Percentiles rank a stretch among this genome's conserved stretches.
Conservation (phyloP, 2,329 filamentous ascomycete genomes). For the Endothia cerciana region DNA sequence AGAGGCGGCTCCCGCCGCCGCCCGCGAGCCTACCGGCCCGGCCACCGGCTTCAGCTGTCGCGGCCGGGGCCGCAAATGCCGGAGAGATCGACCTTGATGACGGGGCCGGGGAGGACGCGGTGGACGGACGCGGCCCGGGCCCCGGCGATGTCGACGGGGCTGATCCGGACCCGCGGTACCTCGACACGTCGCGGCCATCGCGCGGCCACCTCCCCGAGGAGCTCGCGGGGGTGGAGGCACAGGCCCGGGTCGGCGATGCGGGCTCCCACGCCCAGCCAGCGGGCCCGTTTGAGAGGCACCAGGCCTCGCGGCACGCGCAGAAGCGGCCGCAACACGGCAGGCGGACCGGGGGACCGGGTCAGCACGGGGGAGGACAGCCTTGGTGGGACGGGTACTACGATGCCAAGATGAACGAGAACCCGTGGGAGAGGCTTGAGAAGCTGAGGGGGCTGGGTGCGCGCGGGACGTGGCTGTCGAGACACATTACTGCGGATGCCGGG, state of each 20-base stretch:
- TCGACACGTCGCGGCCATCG: constrained; percentile 40
- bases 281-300: constrained; percentile 22
- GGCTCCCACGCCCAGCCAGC: not conserved
- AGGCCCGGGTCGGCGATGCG: constrained; percentile 31
- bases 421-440: constrained; percentile 66
- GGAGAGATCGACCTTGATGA: constrained; percentile 51
- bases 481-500: not conserved
- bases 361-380: constrained; percentile 5
- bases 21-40: constrained; percentile 30
- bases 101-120: constrained; percentile 26
- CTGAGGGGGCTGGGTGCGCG: constrained; percentile 46
- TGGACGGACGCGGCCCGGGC: not conserved
- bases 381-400: constrained; percentile 75
- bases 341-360: constrained; percentile 39
- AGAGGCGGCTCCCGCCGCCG: constrained; percentile 35
- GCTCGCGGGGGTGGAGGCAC: constrained; percentile 29
- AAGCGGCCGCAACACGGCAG: constrained; percentile 38
- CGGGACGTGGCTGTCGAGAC: constrained; percentile 50
- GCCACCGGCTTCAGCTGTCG: constrained; percentile 3
- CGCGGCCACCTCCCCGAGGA: constrained; percentile 28
- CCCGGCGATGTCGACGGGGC: constrained; percentile 1
- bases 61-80: constrained; percentile 36
- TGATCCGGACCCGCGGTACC: constrained; percentile 36
- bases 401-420: constrained; percentile 70
- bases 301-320: not conserved